phyloP scores from a whole-genome alignment of 179 eudicot genomes.

The Silene noctiflora region DNA sequence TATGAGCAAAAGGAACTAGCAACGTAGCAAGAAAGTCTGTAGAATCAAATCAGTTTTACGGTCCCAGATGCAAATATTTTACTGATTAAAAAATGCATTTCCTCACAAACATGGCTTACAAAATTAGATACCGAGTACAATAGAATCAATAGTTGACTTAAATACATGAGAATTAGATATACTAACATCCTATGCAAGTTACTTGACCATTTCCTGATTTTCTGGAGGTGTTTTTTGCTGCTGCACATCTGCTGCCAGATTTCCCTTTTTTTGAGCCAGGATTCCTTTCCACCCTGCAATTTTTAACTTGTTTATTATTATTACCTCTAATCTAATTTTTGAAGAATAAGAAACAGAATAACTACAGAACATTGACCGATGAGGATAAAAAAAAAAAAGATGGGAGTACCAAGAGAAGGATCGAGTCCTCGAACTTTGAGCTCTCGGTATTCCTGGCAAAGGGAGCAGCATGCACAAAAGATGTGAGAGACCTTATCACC shows the following conservation, averaged over 20 bases:
- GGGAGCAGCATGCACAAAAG: conserved; percentile 45
- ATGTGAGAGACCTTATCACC: conserved; percentile 35
- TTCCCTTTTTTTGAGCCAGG: conserved; percentile 27
- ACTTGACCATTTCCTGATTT: conserved; percentile 31
- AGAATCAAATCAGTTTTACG: too few species aligned
- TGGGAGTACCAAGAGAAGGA: conserved; percentile 39
- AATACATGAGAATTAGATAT: background rate
- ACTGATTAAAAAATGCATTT: background rate
- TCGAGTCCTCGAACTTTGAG: conserved; percentile 36
- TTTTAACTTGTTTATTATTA: too few species aligned
- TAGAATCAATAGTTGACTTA: background rate
- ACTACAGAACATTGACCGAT: background rate
- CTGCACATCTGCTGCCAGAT: conserved; percentile 17
- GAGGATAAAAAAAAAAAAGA: background rate
- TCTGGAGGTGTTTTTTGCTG: conserved; percentile 25
- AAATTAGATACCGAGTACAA: too few species aligned
- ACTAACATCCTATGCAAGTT: background rate
- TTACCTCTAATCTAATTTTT: background rate
- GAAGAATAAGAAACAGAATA: background rate
- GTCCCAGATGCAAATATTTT: background rate
- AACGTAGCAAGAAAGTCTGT: too few species aligned
- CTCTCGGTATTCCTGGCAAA: conserved; percentile 43
- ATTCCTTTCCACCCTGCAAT: conserved; percentile 33
- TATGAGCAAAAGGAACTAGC: too few species aligned
- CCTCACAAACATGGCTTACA: background rate